phyloP scores from a whole-genome alignment of 2,329 filamentous ascomycete genomes.

The Raffaelea ambrosiae region DNA sequence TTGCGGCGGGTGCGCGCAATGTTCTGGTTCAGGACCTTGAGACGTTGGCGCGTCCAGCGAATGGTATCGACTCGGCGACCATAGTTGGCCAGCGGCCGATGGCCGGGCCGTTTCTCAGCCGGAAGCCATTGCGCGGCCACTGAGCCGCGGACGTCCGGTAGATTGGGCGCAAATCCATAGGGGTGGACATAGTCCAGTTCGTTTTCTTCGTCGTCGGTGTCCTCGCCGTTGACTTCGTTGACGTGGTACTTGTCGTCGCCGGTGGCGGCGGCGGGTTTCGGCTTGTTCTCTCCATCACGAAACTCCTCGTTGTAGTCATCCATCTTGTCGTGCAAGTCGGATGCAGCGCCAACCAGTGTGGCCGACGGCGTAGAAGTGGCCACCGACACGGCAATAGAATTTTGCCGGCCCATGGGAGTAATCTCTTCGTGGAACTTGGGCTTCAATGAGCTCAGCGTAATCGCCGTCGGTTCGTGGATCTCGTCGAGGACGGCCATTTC shows the following conservation, averaged over 20 bases:
- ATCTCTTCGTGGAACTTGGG: not conserved
- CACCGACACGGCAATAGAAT: not conserved
- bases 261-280: not conserved
- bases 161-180: slow-evolving; percentile 19
- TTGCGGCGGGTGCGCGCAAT: slow-evolving; percentile 41
- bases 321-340: not conserved
- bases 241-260: not conserved
- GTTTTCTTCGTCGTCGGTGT: slow-evolving; percentile 39
- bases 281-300: not conserved
- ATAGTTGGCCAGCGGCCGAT: slow-evolving; percentile 52
- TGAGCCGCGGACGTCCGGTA: slow-evolving; percentile 33
- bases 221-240: slow-evolving; percentile 16
- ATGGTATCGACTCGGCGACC: slow-evolving; percentile 85
- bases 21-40: slow-evolving; percentile 31
- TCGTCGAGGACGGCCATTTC: not conserved
- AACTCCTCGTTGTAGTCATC: not conserved
- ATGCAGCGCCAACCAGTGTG: not conserved
- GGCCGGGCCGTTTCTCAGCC: slow-evolving; percentile 59
- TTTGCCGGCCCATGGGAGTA: not conserved
- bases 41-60: slow-evolving; percentile 65
- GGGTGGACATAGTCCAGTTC: slow-evolving; percentile 34
- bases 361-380: not conserved
- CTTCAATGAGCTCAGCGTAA: not conserved
- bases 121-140: slow-evolving; percentile 60
- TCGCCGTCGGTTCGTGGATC: not conserved